A percentile compares a stretch with the other conserved stretches of the same genome.
Conservation (phyloP, 805 yeast species). For the Ogataea trehalophila region DNA sequence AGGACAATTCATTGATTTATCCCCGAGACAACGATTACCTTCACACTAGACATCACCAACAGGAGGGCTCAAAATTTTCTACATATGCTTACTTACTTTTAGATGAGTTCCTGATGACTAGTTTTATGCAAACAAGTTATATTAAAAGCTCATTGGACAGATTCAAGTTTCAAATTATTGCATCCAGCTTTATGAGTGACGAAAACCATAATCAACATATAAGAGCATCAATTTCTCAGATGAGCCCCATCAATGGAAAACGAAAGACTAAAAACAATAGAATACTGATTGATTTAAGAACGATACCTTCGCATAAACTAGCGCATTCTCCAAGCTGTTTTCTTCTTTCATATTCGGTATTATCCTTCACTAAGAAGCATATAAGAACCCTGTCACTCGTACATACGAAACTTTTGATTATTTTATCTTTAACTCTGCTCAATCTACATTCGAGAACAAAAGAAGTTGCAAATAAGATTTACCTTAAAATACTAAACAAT, state of each 20-base stretch:
- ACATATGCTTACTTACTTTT: not conserved
- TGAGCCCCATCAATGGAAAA: not conserved
- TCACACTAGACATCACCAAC: not conserved
- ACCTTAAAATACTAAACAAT: conserved; percentile 15
- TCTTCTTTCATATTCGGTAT: conserved; percentile 14
- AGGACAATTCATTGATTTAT: not conserved
- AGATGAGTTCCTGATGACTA: conserved; percentile 4
- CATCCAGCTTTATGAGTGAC: conserved; percentile 18
- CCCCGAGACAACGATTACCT: not conserved
- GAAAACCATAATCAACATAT: conserved; percentile 2
- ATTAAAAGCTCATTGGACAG: conserved; percentile 15
- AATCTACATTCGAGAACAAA: conserved; percentile 14
- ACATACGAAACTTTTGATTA: conserved; percentile 9
- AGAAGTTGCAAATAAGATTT: conserved; percentile 14
- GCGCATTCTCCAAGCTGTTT: conserved; percentile 18
- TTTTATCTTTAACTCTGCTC: conserved; percentile 13
- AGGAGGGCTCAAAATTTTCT: not conserved
- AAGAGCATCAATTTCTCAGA: not conserved
- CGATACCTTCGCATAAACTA: conserved; percentile 15
- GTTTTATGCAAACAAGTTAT: not conserved
- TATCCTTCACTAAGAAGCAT: conserved; percentile 12
- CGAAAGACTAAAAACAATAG: not conserved
- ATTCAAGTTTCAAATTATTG: conserved; percentile 24
- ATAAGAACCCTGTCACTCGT: not conserved
- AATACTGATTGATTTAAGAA: conserved; percentile 8